Conservation (phyloP, 2,329 filamentous ascomycete genomes). For the Colletotrichum costaricense region DNA sequence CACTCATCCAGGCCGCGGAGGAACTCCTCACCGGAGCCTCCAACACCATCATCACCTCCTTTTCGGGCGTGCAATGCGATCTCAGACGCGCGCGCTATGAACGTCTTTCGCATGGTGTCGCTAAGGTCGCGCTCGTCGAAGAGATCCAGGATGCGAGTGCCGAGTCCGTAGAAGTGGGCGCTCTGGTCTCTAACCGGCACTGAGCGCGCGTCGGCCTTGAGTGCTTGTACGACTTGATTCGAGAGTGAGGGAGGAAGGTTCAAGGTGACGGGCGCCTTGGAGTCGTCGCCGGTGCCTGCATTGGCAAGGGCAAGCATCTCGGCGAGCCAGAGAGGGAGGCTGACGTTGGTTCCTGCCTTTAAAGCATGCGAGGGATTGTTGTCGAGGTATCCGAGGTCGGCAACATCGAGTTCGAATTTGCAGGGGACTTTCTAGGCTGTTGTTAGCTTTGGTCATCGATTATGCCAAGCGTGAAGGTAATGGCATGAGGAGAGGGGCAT, state of each 20-base stretch:
- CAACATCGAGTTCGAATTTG: conserved; percentile 91
- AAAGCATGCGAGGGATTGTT: conserved; percentile 79
- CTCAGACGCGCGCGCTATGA: conserved; percentile 82
- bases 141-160: conserved; percentile 86
- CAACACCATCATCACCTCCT: conserved; percentile 72
- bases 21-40: conserved; percentile 81
- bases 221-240: conserved; percentile 83
- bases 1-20: conserved; percentile 89
- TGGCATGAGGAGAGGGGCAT: background rate
- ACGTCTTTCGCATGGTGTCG: conserved; percentile 80
- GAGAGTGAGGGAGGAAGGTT: conserved; percentile 84
- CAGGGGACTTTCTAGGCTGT: conserved; percentile 85
- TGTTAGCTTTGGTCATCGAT: background rate
- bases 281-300: conserved; percentile 49
- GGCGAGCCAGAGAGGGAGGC: conserved; percentile 92
- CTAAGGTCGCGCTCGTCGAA: conserved; percentile 87
- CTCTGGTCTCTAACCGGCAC: conserved; percentile 87
- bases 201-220: conserved; percentile 89
- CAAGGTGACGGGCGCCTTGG: conserved; percentile 76
- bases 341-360: conserved; percentile 82
- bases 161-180: conserved; percentile 88
- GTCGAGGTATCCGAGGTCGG: conserved; percentile 89
- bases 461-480: background rate
- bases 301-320: conserved; percentile 87
- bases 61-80: conserved; percentile 92